Evolutionary conservation across 768 basidiomycete species (phyloP).

Genomic region (Sarcomyxa edulis): DNA sequence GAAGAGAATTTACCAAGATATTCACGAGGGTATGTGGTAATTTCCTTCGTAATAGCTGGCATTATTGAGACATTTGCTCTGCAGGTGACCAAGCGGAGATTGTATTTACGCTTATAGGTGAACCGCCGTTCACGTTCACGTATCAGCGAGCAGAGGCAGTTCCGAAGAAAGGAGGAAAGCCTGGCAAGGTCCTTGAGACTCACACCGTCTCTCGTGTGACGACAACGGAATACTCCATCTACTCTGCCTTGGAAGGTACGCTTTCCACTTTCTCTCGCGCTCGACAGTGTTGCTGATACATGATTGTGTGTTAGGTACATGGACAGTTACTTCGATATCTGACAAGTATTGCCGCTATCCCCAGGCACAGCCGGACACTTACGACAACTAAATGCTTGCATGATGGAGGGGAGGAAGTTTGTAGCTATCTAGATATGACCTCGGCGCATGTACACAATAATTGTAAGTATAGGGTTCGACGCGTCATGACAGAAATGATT

Average conservation of each 20-base stretch:
- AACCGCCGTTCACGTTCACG: conserved; percentile 95
- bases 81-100: conserved; percentile 92
- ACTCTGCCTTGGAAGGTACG: conserved; percentile 85
- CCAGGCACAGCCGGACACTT: conserved; percentile 55
- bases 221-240: conserved; percentile 80
- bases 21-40: conserved; percentile 70
- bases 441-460: too few relatives aligned
- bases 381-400: too few relatives aligned
- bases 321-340: conserved; percentile 89
- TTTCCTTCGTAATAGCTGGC: conserved; percentile 1
- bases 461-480: too few relatives aligned
- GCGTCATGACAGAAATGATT: too few relatives aligned
- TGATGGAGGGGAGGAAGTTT: too few relatives aligned
- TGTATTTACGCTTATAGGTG: conserved; percentile 81
- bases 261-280: conserved; percentile 4
- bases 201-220: conserved; percentile 83
- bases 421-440: too few relatives aligned
- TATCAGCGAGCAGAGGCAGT: conserved; percentile 80
- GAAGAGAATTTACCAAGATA: conserved; percentile 73
- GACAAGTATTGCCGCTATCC: conserved; percentile 92
- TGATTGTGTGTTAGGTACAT: conserved; percentile 53
- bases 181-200: conserved; percentile 81
- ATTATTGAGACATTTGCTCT: conserved; percentile 1
- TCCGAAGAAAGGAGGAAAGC: conserved; percentile 60
- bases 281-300: conserved; percentile 2